Evolutionary conservation across 805 yeast genomes (phyloP).

Genomic region (Metschnikowia vanudenii): DNA sequence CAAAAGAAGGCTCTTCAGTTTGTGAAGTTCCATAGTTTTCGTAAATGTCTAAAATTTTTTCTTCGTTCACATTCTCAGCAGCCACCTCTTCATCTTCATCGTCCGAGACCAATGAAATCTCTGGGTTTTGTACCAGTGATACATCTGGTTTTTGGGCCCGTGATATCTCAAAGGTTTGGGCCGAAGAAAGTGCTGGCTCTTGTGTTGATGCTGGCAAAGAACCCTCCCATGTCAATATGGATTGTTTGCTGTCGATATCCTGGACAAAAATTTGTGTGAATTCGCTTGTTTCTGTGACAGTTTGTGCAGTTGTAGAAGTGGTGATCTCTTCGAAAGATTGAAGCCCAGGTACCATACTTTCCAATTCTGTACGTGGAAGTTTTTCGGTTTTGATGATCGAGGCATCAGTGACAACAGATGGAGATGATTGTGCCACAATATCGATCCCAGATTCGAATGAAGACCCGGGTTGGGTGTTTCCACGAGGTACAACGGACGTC

Average conservation of each 20-base stretch:
- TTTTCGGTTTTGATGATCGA: not conserved
- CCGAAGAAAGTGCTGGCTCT: too few species aligned
- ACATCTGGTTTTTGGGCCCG: too few species aligned
- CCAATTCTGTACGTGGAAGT: not conserved
- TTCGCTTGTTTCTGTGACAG: not conserved
- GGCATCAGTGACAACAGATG: too few species aligned
- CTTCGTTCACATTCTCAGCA: not conserved
- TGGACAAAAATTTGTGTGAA: not conserved
- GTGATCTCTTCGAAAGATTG: not conserved
- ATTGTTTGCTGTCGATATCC: not conserved
- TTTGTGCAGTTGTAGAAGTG: not conserved
- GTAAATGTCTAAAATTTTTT: not conserved
- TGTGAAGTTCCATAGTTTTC: too few species aligned
- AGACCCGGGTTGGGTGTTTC: not conserved
- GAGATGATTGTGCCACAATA: too few species aligned
- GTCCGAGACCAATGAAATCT: not conserved
- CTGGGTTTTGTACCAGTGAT: not conserved
- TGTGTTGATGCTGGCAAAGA: not conserved
- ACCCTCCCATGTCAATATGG: slow-evolving; percentile 5
- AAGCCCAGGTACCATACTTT: not conserved
- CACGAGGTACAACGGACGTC: slow-evolving; percentile 1
- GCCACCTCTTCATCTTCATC: not conserved
- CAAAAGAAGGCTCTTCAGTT: too few species aligned
- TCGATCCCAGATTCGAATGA: not conserved
- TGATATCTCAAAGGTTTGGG: too few species aligned